These are phyloP conservation scores for Ceratocystis colombiana DNA, from an alignment of 2,329 filamentous ascomycete species.

Conservation along the genomic window DNA sequence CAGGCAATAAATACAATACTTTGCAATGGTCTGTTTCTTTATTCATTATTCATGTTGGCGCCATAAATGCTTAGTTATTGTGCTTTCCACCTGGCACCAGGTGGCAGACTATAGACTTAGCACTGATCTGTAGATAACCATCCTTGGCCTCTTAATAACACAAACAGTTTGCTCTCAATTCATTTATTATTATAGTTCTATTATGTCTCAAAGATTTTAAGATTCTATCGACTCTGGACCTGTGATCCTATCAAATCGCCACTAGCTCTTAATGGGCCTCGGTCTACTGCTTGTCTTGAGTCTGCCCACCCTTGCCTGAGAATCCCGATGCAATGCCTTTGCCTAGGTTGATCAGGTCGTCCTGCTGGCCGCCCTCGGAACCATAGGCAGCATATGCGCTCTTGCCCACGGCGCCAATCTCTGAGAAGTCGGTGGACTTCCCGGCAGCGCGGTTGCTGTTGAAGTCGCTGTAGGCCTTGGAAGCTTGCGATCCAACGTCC, in stretches of 20 bases:
- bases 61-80: not conserved
- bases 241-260: not conserved
- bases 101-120: no score
- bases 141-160: no score
- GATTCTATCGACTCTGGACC: not conserved
- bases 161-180: no score
- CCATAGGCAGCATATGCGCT: conserved; percentile 31
- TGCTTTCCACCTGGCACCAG: no score
- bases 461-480: conserved; percentile 25
- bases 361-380: conserved; percentile 27
- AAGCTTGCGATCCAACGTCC: conserved; percentile 24
- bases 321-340: conserved; percentile 24
- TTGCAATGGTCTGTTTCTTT: not conserved
- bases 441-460: conserved; percentile 24
- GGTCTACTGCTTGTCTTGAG: conserved; percentile 8
- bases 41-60: not conserved
- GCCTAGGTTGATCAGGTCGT: conserved; percentile 25
- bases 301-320: conserved; percentile 8
- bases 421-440: conserved; percentile 25
- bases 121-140: no score
- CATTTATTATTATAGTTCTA: no score
- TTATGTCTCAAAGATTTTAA: no score
- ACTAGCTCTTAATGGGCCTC: not conserved
- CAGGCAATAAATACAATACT: no score
- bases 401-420: conserved; percentile 26